phyloP scores from a whole-genome alignment of 495 filamentous ascomycete species.

The Talaromyces proteolyticus region DNA sequence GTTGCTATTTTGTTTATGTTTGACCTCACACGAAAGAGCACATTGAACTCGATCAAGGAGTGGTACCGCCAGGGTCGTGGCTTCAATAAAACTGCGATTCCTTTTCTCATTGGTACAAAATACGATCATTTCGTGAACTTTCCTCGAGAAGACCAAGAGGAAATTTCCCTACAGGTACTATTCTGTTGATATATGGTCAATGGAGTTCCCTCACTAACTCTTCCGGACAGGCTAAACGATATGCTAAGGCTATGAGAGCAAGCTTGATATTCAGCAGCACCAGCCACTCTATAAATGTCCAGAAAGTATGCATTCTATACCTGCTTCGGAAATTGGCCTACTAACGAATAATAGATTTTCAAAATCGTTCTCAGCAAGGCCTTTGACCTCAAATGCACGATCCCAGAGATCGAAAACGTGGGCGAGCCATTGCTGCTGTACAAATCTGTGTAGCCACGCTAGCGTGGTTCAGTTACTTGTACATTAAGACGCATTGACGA shows the following conservation, averaged over 20 bases:
- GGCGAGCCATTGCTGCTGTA: conserved; percentile 96
- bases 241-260: conserved; percentile 97
- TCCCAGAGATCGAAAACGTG: conserved; percentile 95
- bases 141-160: conserved; percentile 92
- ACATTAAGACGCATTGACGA: conserved; percentile 19
- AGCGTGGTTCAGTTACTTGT: conserved; percentile 3
- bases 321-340: conserved; percentile 7
- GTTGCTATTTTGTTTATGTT: conserved; percentile 99
- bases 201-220: neutral
- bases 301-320: conserved; percentile 66
- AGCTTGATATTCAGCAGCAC: conserved; percentile 97
- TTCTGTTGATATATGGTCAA: neutral
- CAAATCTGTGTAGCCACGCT: conserved; percentile 55
- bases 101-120: conserved; percentile 93
- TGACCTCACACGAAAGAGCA: conserved; percentile 95
- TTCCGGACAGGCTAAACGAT: conserved; percentile 70
- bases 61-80: conserved; percentile 98
- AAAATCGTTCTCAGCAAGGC: conserved; percentile 98
- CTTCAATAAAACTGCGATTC: conserved; percentile 99
- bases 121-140: conserved; percentile 99
- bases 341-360: conserved; percentile 72
- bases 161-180: conserved; percentile 87
- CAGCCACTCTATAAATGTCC: conserved; percentile 98
- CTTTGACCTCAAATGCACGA: conserved; percentile 97
- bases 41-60: conserved; percentile 97